These are phyloP conservation scores for Pleurozium schreberi DNA, from an alignment of 225 moss, liverwort and hornwort genomes.

Conservation along the genomic window DNA sequence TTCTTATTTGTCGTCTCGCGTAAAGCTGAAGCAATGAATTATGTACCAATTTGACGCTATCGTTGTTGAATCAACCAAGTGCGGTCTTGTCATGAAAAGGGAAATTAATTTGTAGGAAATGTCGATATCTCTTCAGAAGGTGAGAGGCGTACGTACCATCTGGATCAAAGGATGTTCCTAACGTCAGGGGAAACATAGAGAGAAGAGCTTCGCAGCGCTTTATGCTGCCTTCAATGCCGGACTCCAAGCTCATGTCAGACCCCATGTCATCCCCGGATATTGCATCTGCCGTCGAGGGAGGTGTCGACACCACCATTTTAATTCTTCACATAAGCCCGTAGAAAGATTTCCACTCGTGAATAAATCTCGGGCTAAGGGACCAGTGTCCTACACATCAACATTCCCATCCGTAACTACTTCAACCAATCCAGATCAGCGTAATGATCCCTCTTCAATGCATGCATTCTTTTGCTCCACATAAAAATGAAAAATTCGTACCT, in stretches of 20 bases:
- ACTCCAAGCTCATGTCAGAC: constrained; percentile 15
- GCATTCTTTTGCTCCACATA: not conserved
- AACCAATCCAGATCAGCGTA: not conserved
- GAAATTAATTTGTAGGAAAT: not conserved
- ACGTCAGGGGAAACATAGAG: constrained; percentile 19
- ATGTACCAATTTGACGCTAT: not conserved
- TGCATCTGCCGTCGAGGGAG: constrained; percentile 7
- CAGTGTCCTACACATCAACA: not conserved
- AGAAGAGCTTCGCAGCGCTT: constrained; percentile 43
- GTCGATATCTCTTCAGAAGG: not conserved
- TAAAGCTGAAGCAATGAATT: not conserved
- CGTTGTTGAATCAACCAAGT: not conserved
- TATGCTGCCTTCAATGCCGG: constrained; percentile 39
- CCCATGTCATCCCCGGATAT: constrained; percentile 9
- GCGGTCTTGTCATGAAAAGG: not conserved
- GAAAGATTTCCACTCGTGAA: not conserved
- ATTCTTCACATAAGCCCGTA: not conserved
- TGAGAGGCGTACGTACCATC: constrained; percentile 2
- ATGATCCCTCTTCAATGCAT: not conserved
- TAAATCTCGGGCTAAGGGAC: not conserved
- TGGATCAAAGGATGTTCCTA: constrained; percentile 5
- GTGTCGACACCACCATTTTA: constrained; percentile 7
- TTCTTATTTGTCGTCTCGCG: constrained; percentile 18
- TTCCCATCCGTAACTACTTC: not conserved
- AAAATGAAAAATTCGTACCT: not conserved